A percentile compares a stretch with the other conserved stretches of the same genome.
phyloP scores from a whole-genome alignment of 805 yeast species.

The Starmerella riodocensis region DNA sequence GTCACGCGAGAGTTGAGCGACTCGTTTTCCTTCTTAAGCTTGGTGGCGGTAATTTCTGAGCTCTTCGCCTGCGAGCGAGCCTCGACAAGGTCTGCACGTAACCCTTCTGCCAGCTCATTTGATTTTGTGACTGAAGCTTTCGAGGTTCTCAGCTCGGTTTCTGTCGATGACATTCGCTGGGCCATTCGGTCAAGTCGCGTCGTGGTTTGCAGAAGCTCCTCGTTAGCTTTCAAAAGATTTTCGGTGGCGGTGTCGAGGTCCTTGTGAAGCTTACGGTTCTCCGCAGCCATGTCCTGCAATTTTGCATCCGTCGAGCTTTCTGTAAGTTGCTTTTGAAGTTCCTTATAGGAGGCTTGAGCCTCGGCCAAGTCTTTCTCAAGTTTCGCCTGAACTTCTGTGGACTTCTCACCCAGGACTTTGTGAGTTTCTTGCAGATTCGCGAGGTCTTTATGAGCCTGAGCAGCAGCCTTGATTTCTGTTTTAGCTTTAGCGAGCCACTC shows the following conservation, averaged over 20 bases:
- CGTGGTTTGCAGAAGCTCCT: conserved; percentile 15
- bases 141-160: not conserved
- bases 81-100: not conserved
- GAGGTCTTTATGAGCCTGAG: not conserved
- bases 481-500: conserved; percentile 19
- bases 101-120: not conserved
- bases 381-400: not conserved
- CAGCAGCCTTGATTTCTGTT: conserved; percentile 11
- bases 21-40: not conserved
- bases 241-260: conserved; percentile 6
- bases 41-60: not conserved
- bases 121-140: not conserved
- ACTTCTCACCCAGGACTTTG: not conserved
- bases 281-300: not conserved
- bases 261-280: not conserved
- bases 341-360: not conserved
- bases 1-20: not conserved
- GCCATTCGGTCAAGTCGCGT: not conserved
- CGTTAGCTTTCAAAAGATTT: conserved; percentile 7
- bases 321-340: not conserved
- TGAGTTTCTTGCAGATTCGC: conserved; percentile 9
- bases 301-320: not conserved
- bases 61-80: not conserved
- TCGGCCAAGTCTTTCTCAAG: not conserved
- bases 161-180: not conserved